These are phyloP conservation scores for Mitragyna speciosa DNA, from an alignment of 257 asterid species.

Conservation along the genomic window DNA sequence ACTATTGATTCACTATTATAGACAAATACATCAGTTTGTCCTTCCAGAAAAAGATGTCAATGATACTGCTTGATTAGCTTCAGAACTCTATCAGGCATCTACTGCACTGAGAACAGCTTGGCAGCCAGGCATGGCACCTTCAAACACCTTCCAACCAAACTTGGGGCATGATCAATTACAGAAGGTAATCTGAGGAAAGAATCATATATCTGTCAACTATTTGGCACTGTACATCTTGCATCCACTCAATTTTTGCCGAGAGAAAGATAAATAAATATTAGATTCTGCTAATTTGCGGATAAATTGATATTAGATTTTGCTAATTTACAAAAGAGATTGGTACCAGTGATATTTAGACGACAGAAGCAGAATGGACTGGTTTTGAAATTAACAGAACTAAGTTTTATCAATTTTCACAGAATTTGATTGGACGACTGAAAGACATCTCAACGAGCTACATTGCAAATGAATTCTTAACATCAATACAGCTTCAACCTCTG, in stretches of 20 bases:
- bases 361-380: too few relatives aligned
- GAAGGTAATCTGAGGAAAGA: not conserved
- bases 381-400: too few relatives aligned
- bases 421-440: too few relatives aligned
- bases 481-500: too few relatives aligned
- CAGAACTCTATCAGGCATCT: slow-evolving; percentile 5
- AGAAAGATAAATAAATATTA: not conserved
- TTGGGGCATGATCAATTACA: not conserved
- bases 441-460: too few relatives aligned
- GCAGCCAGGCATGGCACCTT: not conserved
- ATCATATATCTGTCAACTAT: not conserved
- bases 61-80: slow-evolving; percentile 3
- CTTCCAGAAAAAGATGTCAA: not conserved
- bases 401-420: too few relatives aligned
- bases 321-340: not conserved
- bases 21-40: not conserved
- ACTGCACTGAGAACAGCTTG: not conserved
- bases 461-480: too few relatives aligned
- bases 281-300: not conserved
- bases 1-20: slow-evolving; percentile 9
- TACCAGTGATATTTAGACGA: too few relatives aligned
- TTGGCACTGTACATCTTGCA: not conserved
- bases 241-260: not conserved
- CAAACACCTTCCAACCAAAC: not conserved
- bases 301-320: not conserved